Evolutionary conservation across 345 rosid genomes (phyloP).

Genomic region (Passiflora organensis): DNA sequence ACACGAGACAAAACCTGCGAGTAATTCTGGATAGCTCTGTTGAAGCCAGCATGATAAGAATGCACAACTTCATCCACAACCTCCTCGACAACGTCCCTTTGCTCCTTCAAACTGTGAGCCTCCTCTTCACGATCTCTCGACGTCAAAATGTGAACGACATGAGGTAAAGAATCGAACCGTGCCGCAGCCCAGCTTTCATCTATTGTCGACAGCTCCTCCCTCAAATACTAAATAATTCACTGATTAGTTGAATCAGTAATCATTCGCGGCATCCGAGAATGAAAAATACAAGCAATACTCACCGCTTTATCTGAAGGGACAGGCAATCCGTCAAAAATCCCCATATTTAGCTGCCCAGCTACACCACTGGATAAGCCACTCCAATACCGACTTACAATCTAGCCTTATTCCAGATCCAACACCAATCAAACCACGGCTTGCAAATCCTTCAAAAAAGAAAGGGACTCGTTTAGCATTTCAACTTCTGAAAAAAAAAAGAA

Average conservation of each 20-base stretch:
- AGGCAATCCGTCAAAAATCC: conserved; percentile 83
- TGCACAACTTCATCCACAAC: conserved; percentile 99
- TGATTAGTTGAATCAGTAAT: not conserved
- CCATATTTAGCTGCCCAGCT: conserved; percentile 25
- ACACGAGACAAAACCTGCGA: conserved; percentile 60
- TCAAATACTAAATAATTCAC: conserved; percentile 56
- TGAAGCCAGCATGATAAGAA: conserved; percentile 92
- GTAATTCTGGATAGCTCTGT: conserved; percentile 98
- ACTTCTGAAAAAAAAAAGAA: too few species aligned
- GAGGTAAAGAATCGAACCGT: conserved; percentile 96
- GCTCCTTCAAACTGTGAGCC: conserved; percentile 67
- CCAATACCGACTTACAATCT: too few species aligned
- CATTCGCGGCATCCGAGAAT: not conserved
- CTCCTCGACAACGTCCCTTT: conserved; percentile 92
- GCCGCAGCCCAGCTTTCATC: conserved; percentile 92
- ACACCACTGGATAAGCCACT: too few species aligned
- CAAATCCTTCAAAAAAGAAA: too few species aligned
- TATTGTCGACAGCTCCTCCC: conserved; percentile 70
- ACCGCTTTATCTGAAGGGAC: conserved; percentile 83
- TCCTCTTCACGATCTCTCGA: conserved; percentile 93
- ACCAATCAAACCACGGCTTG: too few species aligned
- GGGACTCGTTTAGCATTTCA: too few species aligned
- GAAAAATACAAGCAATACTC: conserved; percentile 11
- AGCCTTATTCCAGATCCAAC: too few species aligned
- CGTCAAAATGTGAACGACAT: conserved; percentile 89